Conservation (phyloP, 2,329 filamentous ascomycete genomes). For the Verticillium zaregamsianum region DNA sequence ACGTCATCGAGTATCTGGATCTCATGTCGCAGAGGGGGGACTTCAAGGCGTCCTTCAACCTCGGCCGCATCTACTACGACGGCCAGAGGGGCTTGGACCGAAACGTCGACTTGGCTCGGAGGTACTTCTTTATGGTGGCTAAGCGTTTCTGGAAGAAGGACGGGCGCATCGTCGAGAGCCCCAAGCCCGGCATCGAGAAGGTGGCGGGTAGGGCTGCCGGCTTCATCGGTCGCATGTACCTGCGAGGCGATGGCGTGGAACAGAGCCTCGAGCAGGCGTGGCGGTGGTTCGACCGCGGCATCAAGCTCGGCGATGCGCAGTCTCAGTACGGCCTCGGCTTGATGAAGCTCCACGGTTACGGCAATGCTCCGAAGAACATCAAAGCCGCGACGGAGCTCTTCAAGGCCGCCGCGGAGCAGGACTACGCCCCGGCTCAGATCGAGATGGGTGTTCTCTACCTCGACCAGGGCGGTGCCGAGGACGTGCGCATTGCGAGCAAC, state of each 20-base stretch:
- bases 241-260: constrained; percentile 79
- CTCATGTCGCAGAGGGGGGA: constrained; percentile 88
- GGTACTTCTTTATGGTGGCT: constrained; percentile 77
- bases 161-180: constrained; percentile 67
- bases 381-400: constrained; percentile 72
- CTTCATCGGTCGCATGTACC: constrained; percentile 82
- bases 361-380: constrained; percentile 62
- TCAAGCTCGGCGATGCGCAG: constrained; percentile 70
- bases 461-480: constrained; percentile 68
- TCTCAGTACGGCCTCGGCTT: constrained; percentile 82
- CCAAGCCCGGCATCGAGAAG: constrained; percentile 68
- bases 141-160: constrained; percentile 78
- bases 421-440: constrained; percentile 76
- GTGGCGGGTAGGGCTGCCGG: constrained; percentile 79
- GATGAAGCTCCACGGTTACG: constrained; percentile 78
- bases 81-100: constrained; percentile 71
- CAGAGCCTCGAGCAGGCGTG: constrained; percentile 74
- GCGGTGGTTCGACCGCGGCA: constrained; percentile 79
- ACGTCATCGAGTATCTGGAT: constrained; percentile 91
- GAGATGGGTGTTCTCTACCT: constrained; percentile 80
- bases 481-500: constrained; percentile 71
- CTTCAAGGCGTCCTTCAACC: constrained; percentile 77
- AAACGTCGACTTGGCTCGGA: constrained; percentile 69
- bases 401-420: constrained; percentile 74
- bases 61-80: constrained; percentile 85